Evolutionary conservation across 768 basidiomycete genomes (phyloP).

Genomic region (Clathrus columnatus): DNA sequence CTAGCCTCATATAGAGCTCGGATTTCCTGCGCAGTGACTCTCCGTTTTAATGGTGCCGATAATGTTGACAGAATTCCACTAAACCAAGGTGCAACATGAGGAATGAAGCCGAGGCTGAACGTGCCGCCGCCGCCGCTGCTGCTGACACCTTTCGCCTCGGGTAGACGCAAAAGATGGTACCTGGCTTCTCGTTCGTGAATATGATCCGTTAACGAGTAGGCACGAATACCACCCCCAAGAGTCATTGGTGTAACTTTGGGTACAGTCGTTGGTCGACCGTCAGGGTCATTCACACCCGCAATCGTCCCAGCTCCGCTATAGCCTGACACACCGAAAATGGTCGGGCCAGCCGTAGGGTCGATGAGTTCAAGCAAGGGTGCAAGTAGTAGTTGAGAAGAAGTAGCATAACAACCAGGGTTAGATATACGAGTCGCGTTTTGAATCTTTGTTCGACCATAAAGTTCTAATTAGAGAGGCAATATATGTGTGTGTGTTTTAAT

Average conservation of each 20-base stretch:
- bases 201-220: slow-evolving; percentile 92
- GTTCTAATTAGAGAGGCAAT: slow-evolving; percentile 43
- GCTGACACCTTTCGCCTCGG: slow-evolving; percentile 18
- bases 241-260: slow-evolving; percentile 78
- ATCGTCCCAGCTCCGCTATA: slow-evolving; percentile 94
- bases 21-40: slow-evolving; percentile 65
- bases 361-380: slow-evolving; percentile 80
- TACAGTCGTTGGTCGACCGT: slow-evolving; percentile 62
- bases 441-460: slow-evolving; percentile 70
- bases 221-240: slow-evolving; percentile 65
- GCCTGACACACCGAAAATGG: slow-evolving; percentile 88
- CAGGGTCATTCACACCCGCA: slow-evolving; percentile 48
- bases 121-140: neutral
- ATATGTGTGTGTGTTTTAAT: slow-evolving; percentile 13
- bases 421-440: slow-evolving; percentile 76
- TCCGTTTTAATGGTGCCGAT: slow-evolving; percentile 67
- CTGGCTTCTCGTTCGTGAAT: slow-evolving; percentile 97
- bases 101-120: slow-evolving; percentile 74
- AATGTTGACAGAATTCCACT: slow-evolving; percentile 88
- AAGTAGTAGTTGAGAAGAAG: slow-evolving; percentile 83
- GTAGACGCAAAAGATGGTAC: slow-evolving; percentile 60
- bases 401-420: slow-evolving; percentile 97
- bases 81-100: slow-evolving; percentile 88
- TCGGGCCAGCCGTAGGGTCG: slow-evolving; percentile 45
- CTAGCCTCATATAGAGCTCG: slow-evolving; percentile 63